Evolutionary conservation across 2,329 filamentous ascomycete genomes (phyloP), one percentile per base, ranked within the genome.

Genomic region (Xylariales sp.): DNA sequence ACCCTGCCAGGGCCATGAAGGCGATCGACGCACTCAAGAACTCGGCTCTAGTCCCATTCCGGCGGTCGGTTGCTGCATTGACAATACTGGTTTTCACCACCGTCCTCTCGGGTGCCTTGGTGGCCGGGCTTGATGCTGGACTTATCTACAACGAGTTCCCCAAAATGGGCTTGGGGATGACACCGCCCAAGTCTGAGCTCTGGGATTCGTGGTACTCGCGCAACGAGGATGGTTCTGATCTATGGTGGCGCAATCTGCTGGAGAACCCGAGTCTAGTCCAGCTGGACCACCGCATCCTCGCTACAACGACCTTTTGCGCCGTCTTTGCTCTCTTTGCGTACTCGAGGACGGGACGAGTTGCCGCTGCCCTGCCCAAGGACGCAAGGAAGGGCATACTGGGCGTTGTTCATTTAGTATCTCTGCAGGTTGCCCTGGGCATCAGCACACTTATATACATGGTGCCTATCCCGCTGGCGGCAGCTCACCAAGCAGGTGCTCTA

Each of bases 61-160:
- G 86, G 40, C 77, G 82, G 53, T 82, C 81, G 15, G 82, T 88
- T 16, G 74, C 80, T 5, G 83, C 74, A 3, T 73, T 97, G 19
- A 77, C 84, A 7, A 70, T 74, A 3, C 77, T 98, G 19, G 82
- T 95, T 52, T 97, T 95, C 66, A 73, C 77, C 24, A 98, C 93
- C 4, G 89, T 87, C 57, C 87, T 98, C 78, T 96, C 93, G 4
- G 93, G 91, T 40, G 91, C 84, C 4, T 77, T 98, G 3, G 93
- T 98, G 22, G 93, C 93, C 5, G 93, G 93, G 22, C 82, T 98
- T 11, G 93, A 98, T 59, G 93, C 93, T 7, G 93, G 93, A 7
- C 74, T 98, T 43, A 97, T 98, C 65, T 98, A 98, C 73, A 98
- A 98, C 62, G 89, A 98, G 64, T 97, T 98, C 63, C 93, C 93